Base-by-base conservation (phyloP, 495 filamentous ascomycete genomes). In the Podospora didyma region DNA sequence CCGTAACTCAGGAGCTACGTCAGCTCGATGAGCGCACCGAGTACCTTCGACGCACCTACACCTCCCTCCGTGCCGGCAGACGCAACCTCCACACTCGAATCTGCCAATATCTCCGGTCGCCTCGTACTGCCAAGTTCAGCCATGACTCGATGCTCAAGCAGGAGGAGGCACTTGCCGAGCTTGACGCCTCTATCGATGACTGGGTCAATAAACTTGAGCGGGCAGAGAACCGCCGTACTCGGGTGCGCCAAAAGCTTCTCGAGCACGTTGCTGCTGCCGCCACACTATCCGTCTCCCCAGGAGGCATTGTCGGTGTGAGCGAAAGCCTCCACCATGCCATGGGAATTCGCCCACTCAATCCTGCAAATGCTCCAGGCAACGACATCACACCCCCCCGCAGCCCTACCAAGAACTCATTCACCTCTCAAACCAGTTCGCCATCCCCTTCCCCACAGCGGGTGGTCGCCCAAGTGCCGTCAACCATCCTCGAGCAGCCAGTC, bases 171-270 rank as follows among this genome's bases (percentile, higher is more conserved):
- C 74, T 90, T 21, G 79, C 80, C 2, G 86, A 89, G 61, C 78
- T 90, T 17, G 87, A 90, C 60, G 66, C 74, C n/a, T 84, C 82
- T 22, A 89, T 90, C 59, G 87, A 90, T 59, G 85, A 88, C 60
- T 90, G 88, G 85, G 79, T 88, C 24, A 71, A 57, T 58, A 90
- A 89, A 65, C 80, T 89, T 3, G 87, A 89, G 59, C 80, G 84
- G 54, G 86, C 85, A n/a, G 87, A 90, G 72, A 87, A 89, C 62
- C 75, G 87, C 59, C 80, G 87, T 22, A 81, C 79, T 14, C 75
- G 82, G 26, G 79, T 90, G 22, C 80, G 85, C n/a, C 85, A 89
- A 65, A 90, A 89, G 74, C 75, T 90, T 2, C 78, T 90, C 2
- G 87, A 90, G 66, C 87, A 90, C 64, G 78, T 88, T 35, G 84